Evolutionary conservation across 106 monocot genomes (phyloP).

Genomic region (Iris macrosiphon): DNA sequence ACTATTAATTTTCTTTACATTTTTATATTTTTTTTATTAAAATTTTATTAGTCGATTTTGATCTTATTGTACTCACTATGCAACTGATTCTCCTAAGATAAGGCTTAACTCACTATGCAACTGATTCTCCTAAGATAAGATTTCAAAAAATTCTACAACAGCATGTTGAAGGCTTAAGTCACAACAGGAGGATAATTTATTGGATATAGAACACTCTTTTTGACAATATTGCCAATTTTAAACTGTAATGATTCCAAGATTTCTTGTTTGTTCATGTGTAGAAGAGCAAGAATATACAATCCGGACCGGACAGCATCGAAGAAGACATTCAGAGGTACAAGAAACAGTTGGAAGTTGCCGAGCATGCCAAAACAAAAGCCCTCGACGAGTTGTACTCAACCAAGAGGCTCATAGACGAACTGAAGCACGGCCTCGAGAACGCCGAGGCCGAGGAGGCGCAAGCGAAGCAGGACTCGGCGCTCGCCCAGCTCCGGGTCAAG

Average conservation of each 20-base stretch:
- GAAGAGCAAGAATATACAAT: conserved; percentile 22
- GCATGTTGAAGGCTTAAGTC: too few species aligned
- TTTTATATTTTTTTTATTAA: too few species aligned
- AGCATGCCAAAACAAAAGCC: conserved; percentile 24
- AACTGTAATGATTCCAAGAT: not conserved
- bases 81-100: too few species aligned
- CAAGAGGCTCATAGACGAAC: conserved; percentile 25
- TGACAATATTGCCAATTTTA: not conserved
- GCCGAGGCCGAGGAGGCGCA: conserved; percentile 15
- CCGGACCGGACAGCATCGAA: conserved; percentile 5
- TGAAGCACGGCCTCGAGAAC: conserved; percentile 9
- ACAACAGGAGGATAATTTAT: too few species aligned
- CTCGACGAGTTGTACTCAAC: conserved; percentile 36
- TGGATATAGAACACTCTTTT: not conserved
- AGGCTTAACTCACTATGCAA: too few species aligned
- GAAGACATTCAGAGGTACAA: conserved; percentile 14
- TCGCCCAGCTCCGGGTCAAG: conserved; percentile 26
- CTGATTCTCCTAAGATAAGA: too few species aligned
- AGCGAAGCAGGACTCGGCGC: conserved; percentile 40
- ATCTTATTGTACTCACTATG: too few species aligned
- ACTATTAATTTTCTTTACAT: too few species aligned
- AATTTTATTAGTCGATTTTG: too few species aligned
- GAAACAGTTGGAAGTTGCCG: conserved; percentile 27
- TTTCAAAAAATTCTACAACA: too few species aligned
- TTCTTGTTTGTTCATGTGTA: not conserved